Evolutionary conservation across 2,329 filamentous ascomycete genomes (phyloP), one percentile per base, ranked within the genome.

Genomic region (Phaeophleospora eucalypticola): DNA sequence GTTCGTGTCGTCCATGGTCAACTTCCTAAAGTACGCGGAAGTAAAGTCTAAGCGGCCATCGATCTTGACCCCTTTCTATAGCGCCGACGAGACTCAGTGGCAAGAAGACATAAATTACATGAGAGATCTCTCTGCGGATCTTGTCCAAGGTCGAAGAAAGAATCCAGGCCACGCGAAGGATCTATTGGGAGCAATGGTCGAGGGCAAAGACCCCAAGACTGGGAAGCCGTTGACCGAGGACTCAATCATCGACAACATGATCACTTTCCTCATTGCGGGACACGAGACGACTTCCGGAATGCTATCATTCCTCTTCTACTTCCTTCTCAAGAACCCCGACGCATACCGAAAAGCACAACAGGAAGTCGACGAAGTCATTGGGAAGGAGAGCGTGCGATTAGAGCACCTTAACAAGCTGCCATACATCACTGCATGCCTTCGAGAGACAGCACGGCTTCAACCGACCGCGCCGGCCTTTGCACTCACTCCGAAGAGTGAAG

Each of bases 261-360:
- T 64, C 48, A 88, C 84, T 0, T 87, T 88, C 54, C 65, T 88
- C 8, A 82, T 84, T 57, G 82, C 82, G 6, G 51, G 52, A 2
- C 84, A 87, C 52, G 85, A 88, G 57, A 89, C 86, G 0, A 85
- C 85, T 0, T 80, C 81, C 1, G 84, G 83, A 2, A 67, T 84
- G 14, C 64, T 89, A 10, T 78, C 81, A 0, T 88, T 86, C 58
- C 67, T 76, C 0, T 78, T 86, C 41, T 84, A 82, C 59, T 73
- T 83, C 45, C 71, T 89, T 2, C 63, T 86, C 27, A 83, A 82
- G 60, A 73, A 83, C 55, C 84, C 83, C 0, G 71, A 75, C 1
- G 71, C 73, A 1, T 80, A 83, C 51, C 68, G 68, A 32, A 81
- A 80, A 52, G 82, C 82, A 0, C 83, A 83, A 53, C 64, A 81